Evolutionary conservation across 2,329 filamentous ascomycete species (phyloP).

Genomic region (Cladosporium sp.): DNA sequence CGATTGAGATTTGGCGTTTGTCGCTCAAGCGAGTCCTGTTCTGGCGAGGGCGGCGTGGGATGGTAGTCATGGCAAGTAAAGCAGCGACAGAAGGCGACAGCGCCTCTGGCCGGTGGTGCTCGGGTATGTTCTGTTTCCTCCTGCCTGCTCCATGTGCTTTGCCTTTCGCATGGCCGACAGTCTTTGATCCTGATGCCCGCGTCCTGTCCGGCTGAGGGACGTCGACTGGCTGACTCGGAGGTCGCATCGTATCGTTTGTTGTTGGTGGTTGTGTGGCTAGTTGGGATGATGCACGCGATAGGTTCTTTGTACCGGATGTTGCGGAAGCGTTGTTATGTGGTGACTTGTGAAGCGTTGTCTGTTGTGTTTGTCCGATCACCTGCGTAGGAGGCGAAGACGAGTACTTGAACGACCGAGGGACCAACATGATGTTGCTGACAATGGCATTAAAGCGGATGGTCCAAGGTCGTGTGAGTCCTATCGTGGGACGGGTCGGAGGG

Average conservation of each 20-base stretch:
- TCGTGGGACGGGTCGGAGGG: conserved; percentile 6
- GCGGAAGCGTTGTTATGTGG: not conserved
- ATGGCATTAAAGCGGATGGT: conserved; percentile 12
- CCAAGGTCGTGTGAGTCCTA: conserved; percentile 10
- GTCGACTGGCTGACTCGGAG: conserved; percentile 18
- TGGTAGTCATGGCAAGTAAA: conserved; percentile 55
- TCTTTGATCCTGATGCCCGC: conserved; percentile 8
- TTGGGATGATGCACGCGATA: not conserved
- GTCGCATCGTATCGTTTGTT: conserved; percentile 13
- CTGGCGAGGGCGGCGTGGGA: conserved; percentile 44
- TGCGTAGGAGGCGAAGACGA: conserved; percentile 30
- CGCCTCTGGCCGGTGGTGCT: conserved; percentile 32
- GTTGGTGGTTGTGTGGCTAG: conserved; percentile 7
- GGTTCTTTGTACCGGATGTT: not conserved
- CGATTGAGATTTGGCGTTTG: conserved; percentile 47
- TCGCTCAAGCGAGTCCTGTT: conserved; percentile 38
- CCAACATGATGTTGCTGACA: conserved; percentile 34
- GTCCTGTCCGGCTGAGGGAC: conserved; percentile 18
- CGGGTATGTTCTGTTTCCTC: not conserved
- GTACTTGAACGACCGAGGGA: conserved; percentile 43
- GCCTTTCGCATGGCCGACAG: conserved; percentile 4
- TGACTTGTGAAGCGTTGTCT: conserved; percentile 1
- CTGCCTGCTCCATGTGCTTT: not conserved
- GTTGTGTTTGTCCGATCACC: conserved; percentile 15
- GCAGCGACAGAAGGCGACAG: conserved; percentile 54